A percentile compares a stretch with the other conserved stretches of the same genome.
These are phyloP conservation scores for Chaetomiaceae sp. DNA, from an alignment of 2,329 filamentous ascomycete species.

Conservation along the genomic window DNA sequence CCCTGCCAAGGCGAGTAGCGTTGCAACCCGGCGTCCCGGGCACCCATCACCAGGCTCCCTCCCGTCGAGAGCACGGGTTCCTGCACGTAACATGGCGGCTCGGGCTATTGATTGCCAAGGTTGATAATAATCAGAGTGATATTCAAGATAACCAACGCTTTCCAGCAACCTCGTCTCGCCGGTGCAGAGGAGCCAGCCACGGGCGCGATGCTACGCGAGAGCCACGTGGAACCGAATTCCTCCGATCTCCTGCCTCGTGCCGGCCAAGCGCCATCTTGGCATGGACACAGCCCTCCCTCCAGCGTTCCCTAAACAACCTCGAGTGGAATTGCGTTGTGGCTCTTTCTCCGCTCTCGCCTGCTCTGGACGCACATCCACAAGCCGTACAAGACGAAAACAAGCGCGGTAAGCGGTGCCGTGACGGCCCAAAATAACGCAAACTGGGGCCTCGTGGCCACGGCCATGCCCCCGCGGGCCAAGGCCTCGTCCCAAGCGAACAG, in stretches of 20 bases:
- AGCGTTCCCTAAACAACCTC: neutral
- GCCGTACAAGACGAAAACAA: slow-evolving; percentile 36
- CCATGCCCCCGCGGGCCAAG: slow-evolving; percentile 24
- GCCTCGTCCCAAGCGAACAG: slow-evolving; percentile 20
- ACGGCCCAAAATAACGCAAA: slow-evolving; percentile 40
- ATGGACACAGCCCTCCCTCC: neutral
- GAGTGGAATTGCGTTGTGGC: neutral
- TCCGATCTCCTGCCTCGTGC: too few relatives aligned
- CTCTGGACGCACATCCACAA: slow-evolving; percentile 30
- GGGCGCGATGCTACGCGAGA: too few relatives aligned
- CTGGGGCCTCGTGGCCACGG: slow-evolving; percentile 33
- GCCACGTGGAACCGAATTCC: too few relatives aligned
- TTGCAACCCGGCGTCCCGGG: slow-evolving; percentile 9
- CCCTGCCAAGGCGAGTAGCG: slow-evolving; percentile 1
- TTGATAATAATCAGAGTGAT: neutral
- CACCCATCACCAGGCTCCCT: neutral
- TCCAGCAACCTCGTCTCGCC: neutral
- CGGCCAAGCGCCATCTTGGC: too few relatives aligned
- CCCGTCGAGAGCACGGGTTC: neutral
- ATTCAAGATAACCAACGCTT: neutral
- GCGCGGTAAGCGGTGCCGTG: slow-evolving; percentile 36
- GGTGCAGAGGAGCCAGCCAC: too few relatives aligned
- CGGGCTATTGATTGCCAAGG: slow-evolving; percentile 11
- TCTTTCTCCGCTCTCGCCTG: slow-evolving; percentile 17
- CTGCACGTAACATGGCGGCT: neutral